Conservation (phyloP, 371 early-diverging fungal genomes). For the Gilbertella persicaria region DNA sequence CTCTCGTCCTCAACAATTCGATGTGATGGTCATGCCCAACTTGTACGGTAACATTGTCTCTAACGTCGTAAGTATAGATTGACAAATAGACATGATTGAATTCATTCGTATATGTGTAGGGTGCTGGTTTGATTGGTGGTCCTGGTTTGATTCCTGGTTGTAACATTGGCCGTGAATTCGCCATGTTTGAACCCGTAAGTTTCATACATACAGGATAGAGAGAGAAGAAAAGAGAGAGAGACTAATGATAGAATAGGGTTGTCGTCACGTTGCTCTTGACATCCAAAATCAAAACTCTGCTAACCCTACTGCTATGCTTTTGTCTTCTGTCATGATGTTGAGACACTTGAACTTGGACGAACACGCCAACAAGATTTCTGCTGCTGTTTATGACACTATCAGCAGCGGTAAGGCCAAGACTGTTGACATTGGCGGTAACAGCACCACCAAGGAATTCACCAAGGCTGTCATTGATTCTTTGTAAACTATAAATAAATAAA, state of each 20-base stretch:
- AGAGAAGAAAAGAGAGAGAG: neutral
- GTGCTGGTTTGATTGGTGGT: conserved; percentile 94
- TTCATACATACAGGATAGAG: neutral
- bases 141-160: conserved; percentile 94
- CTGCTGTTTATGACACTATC: conserved; percentile 56
- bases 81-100: neutral
- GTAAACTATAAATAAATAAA: conserved; percentile 28
- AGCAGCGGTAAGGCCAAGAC: conserved; percentile 24
- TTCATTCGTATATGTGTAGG: conserved; percentile 27
- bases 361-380: conserved; percentile 83
- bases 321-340: conserved; percentile 96
- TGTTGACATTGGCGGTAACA: conserved; percentile 45
- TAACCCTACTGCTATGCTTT: conserved; percentile 94
- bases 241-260: conserved; percentile 51
- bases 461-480: conserved; percentile 69
- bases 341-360: conserved; percentile 86
- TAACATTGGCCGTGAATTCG: conserved; percentile 94
- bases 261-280: conserved; percentile 94
- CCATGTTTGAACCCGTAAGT: conserved; percentile 92
- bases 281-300: conserved; percentile 88
- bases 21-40: conserved; percentile 98
- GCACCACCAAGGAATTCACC: conserved; percentile 91
- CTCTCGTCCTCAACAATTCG: conserved; percentile 94
- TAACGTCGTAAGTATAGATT: conserved; percentile 65
- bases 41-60: conserved; percentile 97